Percentiles rank a stretch among this genome's conserved stretches.
Evolutionary conservation across 2,329 filamentous ascomycete species (phyloP).

Genomic region (Alternaria gansuensis): DNA sequence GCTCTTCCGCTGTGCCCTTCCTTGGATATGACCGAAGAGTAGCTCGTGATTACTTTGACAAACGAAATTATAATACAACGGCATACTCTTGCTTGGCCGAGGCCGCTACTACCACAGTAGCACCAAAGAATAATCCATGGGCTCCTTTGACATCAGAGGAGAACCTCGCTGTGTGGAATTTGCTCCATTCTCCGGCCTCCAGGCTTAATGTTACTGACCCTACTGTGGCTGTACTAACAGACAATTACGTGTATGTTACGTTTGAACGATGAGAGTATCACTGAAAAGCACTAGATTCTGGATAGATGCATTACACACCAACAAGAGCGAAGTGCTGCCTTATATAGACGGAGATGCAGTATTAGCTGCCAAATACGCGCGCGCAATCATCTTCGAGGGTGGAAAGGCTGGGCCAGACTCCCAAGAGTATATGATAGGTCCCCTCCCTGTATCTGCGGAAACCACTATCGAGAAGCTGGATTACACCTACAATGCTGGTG

Average conservation of each 20-base stretch:
- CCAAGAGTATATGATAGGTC: slow-evolving; percentile 59
- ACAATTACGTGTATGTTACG: slow-evolving; percentile 55
- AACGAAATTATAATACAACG: slow-evolving; percentile 24
- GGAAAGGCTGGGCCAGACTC: slow-evolving; percentile 56
- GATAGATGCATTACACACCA: slow-evolving; percentile 60
- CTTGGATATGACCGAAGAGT: slow-evolving; percentile 37
- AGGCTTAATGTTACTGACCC: slow-evolving; percentile 59
- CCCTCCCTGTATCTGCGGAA: slow-evolving; percentile 55
- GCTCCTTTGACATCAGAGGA: slow-evolving; percentile 55
- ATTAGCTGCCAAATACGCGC: slow-evolving; percentile 56
- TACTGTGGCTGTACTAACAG: slow-evolving; percentile 50
- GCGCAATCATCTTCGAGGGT: slow-evolving; percentile 59
- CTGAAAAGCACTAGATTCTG: slow-evolving; percentile 41
- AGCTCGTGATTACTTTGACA: slow-evolving; percentile 31
- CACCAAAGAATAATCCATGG: slow-evolving; percentile 57
- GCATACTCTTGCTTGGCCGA: slow-evolving; percentile 24
- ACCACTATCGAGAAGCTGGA: slow-evolving; percentile 41
- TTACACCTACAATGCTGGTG: slow-evolving; percentile 50
- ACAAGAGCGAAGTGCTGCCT: slow-evolving; percentile 59
- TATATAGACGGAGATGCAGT: slow-evolving; percentile 55
- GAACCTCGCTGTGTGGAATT: slow-evolving; percentile 56
- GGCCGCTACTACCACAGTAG: slow-evolving; percentile 30
- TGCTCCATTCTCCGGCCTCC: slow-evolving; percentile 54
- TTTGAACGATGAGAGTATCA: not conserved
- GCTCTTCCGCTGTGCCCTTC: slow-evolving; percentile 27